These are phyloP conservation scores for Aspergillus fijiensis DNA, from an alignment of 2,329 filamentous ascomycete species.

Conservation along the genomic window DNA sequence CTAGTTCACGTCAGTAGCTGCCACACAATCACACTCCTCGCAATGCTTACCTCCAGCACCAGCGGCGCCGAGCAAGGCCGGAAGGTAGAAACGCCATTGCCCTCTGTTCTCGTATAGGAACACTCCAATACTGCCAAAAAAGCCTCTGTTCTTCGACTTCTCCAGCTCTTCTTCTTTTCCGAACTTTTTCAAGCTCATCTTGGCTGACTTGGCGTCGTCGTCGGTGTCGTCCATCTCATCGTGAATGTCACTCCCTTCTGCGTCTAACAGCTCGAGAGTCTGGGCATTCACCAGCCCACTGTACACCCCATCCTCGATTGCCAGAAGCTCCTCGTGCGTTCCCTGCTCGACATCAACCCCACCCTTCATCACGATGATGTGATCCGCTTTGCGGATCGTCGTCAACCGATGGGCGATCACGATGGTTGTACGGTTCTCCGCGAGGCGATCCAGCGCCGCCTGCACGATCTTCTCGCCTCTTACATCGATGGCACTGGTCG, in stretches of 20 bases:
- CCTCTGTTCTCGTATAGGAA: slow-evolving; percentile 35
- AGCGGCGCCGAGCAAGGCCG: slow-evolving; percentile 26
- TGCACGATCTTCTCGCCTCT: slow-evolving; percentile 57
- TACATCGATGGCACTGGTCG: slow-evolving; percentile 66
- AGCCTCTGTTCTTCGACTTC: slow-evolving; percentile 11
- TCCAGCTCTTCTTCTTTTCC: slow-evolving; percentile 1
- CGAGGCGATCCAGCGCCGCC: slow-evolving; percentile 53
- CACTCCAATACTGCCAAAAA: slow-evolving; percentile 22
- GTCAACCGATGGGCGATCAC: slow-evolving; percentile 74
- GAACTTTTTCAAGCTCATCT: neutral
- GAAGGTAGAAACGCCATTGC: slow-evolving; percentile 30
- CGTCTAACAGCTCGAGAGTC: slow-evolving; percentile 23
- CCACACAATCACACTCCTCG: neutral
- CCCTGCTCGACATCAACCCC: slow-evolving; percentile 72
- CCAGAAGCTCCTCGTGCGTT: slow-evolving; percentile 69
- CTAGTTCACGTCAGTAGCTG: slow-evolving; percentile 9
- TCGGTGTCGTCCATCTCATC: slow-evolving; percentile 3
- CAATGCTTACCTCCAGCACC: slow-evolving; percentile 32
- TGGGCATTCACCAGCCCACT: slow-evolving; percentile 60
- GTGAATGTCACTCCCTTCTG: slow-evolving; percentile 6
- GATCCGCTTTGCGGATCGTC: slow-evolving; percentile 73
- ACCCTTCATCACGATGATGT: slow-evolving; percentile 72
- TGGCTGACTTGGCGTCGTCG: slow-evolving; percentile 2
- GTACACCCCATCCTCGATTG: slow-evolving; percentile 62
- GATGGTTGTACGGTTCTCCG: slow-evolving; percentile 67